Base-by-base conservation (phyloP, 2,329 filamentous ascomycete species). In the Colletotrichum kahawae region DNA sequence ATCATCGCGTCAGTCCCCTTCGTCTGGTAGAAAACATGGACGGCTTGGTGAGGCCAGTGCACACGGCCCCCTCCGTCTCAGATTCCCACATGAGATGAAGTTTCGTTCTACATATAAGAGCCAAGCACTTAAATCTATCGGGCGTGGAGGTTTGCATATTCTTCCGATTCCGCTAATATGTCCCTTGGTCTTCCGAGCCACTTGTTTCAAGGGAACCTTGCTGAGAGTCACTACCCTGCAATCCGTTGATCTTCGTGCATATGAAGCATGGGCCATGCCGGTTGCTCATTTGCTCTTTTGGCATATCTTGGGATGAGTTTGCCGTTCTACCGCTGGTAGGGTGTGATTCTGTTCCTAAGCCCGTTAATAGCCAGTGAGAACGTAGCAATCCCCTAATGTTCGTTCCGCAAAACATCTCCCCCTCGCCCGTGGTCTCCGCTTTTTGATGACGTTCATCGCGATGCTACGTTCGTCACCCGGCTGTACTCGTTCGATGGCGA, bases 31-130 rank as follows among this genome's bases (percentile, higher is more conserved):
- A 21, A 21, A 2, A 7, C 4, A 6, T 7, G 5, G 3, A 21
- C 4, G 10, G 13, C n/a, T 13, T 48, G 10, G 10, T 13, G 3
- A 10, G 9, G 38, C 18, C 38, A n/a, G 4, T 48, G 43, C 43
- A 10, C 31, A 33, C 9, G 31, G 10, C 4, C 9, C 31, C 31
- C 10, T 21, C n/a, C 43, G 13, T 13, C 43, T 7, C n/a, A 21
- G 7, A 51, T 21, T 7, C n/a, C 43, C 43, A 21, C n/a, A 10
- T 21, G 43, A 7, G 5, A 21, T 51, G 7, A n/a, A 51, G 3
- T 51, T 51, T 51, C 2, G 0, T 4, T 13, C 43, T 1, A 5
- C 3, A 13, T 5, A 13, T 1, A 13, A 51, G 10, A 10, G n/a
- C 43, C 5, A 51, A 51, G 21, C 33, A 34, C 24, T 13, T 34